These are phyloP conservation scores for Diplodia corticola DNA, from an alignment of 2,329 filamentous ascomycete genomes.

Conservation along the genomic window DNA sequence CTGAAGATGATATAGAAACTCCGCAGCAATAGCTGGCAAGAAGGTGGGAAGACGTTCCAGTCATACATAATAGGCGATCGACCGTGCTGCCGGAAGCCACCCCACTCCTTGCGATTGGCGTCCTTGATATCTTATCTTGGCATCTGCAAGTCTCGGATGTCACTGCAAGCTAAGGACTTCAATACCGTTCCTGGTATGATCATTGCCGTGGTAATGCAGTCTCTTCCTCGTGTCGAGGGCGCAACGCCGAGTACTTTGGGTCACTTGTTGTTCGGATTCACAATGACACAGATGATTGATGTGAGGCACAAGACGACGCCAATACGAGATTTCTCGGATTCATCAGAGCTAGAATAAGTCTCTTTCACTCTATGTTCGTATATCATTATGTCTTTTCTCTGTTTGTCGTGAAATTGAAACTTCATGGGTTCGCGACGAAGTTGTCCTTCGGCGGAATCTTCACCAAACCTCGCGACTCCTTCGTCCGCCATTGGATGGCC, in stretches of 20 bases:
- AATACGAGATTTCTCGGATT: background rate
- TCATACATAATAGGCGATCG: background rate
- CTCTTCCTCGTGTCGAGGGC: too few relatives aligned
- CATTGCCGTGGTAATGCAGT: too few relatives aligned
- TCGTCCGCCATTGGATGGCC: conserved; percentile 52
- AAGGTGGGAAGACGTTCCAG: background rate
- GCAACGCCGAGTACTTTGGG: background rate
- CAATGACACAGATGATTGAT: background rate
- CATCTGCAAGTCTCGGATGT: background rate
- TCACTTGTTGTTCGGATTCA: background rate
- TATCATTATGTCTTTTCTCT: background rate
- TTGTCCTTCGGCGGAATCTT: conserved; percentile 31
- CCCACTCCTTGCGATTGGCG: background rate
- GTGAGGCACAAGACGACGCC: background rate
- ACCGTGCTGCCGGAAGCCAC: background rate
- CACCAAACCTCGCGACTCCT: conserved; percentile 46
- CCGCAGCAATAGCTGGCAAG: background rate
- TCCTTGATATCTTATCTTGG: background rate
- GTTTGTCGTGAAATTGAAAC: background rate
- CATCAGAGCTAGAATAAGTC: background rate
- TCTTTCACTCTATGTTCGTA: background rate
- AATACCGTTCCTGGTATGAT: background rate
- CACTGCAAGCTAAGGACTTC: background rate
- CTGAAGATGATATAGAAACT: background rate
- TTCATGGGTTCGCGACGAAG: conserved; percentile 14